Base-by-base conservation (phyloP, 805 yeast species). In the Starmerella tilneyi region DNA sequence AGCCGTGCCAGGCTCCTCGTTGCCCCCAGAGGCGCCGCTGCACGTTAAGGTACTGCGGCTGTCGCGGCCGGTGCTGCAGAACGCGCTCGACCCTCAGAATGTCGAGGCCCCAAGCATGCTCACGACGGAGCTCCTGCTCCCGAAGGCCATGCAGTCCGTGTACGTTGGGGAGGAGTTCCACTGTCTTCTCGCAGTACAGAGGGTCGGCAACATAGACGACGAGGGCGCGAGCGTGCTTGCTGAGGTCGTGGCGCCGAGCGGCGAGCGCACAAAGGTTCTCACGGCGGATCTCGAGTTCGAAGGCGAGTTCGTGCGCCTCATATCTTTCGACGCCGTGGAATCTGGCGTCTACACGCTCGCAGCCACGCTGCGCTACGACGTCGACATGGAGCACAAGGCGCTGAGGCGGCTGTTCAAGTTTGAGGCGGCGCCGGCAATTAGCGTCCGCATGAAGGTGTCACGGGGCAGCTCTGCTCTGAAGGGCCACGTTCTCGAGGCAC, bases 101-200 rank as follows among this genome's bases (percentile, higher is more conserved):
- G 56, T 57, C 0, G 47, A 42, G 16, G 43, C 45, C n/a, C 57
- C 59, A 1, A 17, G 46, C 7, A 36, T 53, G 23, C 54, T 51
- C 6, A 24, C 42, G 9, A 24, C 46, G 3, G 48, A 52, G 41
- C 51, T 60, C 34, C 38, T 47, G 30, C 52, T 61, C 17, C 59
- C 64, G 3, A 37, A 52, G n/a, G 23, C 54, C n/a, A 46, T 55
- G 41, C 59, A 60, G 19, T 49, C 50, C 2, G 59, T 56, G 23
- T 61, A 56, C 42, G 60, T 57, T 0, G 66, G 66, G 15, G 66
- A 62, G 47, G 53, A 53, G 48, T 56, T 59, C 45, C 33, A 48
- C 2, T 54, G 61, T 41, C 40, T 61, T 34, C 37, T 61, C 15
- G 46, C 50, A 11, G 48, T 54, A 26, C 41, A 50, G 30, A 17